phyloP scores from a whole-genome alignment of 495 filamentous ascomycete genomes.

The Aspergillus sclerotiicarbonarius region DNA sequence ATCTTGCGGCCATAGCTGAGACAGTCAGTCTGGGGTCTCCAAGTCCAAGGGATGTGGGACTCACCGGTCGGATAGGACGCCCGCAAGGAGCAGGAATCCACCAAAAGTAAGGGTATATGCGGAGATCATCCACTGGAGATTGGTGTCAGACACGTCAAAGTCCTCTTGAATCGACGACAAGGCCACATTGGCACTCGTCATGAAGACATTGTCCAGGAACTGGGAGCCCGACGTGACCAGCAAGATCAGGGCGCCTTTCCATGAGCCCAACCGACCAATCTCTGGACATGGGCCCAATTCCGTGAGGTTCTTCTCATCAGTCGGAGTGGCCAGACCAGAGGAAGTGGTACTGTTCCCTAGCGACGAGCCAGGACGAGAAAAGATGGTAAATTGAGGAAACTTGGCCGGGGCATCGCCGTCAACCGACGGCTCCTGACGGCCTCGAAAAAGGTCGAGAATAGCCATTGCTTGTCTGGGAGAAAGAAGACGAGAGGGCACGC shows the following conservation, averaged over 20 bases:
- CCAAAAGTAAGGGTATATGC: slow-evolving; percentile 40
- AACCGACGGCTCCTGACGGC: background rate
- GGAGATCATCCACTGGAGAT: slow-evolving; percentile 42
- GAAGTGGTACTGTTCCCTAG: slow-evolving; percentile 9
- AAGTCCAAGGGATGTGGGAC: too few species aligned
- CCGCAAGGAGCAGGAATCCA: slow-evolving; percentile 34
- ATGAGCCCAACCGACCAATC: slow-evolving; percentile 30
- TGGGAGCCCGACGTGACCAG: slow-evolving; percentile 39
- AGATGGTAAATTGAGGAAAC: slow-evolving; percentile 19
- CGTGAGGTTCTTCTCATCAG: slow-evolving; percentile 19
- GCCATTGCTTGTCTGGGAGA: slow-evolving; percentile 7
- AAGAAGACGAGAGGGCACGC: background rate
- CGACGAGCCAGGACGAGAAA: slow-evolving; percentile 21
- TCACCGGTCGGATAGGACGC: slow-evolving; percentile 37
- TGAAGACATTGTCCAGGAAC: slow-evolving; percentile 40
- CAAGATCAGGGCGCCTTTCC: slow-evolving; percentile 34
- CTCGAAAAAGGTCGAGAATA: slow-evolving; percentile 9
- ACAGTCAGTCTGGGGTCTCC: too few species aligned
- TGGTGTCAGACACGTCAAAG: slow-evolving; percentile 32
- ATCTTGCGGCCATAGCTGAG: slow-evolving; percentile 34
- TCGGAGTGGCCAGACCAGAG: slow-evolving; percentile 17
- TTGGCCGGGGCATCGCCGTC: slow-evolving; percentile 11
- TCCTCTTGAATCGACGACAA: slow-evolving; percentile 37
- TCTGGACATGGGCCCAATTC: slow-evolving; percentile 27
- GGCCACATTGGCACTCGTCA: slow-evolving; percentile 40